Conservation (phyloP, 495 filamentous ascomycete species). For the Hyaloscypha bicolor region DNA sequence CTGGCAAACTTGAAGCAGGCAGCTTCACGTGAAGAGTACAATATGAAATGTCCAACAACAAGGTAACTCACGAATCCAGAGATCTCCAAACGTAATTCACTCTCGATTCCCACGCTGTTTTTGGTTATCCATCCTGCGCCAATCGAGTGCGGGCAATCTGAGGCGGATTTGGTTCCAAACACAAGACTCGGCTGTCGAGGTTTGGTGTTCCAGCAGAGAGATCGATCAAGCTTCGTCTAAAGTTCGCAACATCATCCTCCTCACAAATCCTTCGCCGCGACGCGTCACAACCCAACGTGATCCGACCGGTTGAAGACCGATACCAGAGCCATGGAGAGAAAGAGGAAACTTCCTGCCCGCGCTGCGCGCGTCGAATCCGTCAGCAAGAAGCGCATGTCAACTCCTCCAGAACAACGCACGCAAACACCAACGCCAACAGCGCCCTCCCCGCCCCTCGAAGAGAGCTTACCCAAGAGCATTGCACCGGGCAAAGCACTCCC, state of each 20-base stretch:
- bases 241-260: conserved; percentile 9
- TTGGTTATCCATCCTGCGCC: not conserved
- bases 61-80: not conserved
- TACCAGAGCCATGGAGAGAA: conserved; percentile 49
- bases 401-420: conserved; percentile 36
- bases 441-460: conserved; percentile 47
- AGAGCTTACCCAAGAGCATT: conserved; percentile 63
- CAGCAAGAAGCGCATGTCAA: conserved; percentile 51
- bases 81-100: not conserved
- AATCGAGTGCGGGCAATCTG: not conserved
- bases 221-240: conserved; percentile 9
- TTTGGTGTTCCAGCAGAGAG: conserved; percentile 16
- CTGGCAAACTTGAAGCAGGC: not conserved
- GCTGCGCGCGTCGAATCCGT: conserved; percentile 52
- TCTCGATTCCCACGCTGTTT: not conserved
- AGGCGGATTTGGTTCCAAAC: conserved; percentile 10
- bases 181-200: conserved; percentile 14
- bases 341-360: conserved; percentile 58
- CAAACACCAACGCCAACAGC: conserved; percentile 36
- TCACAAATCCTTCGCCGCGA: conserved; percentile 16
- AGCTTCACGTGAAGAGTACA: not conserved
- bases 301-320: conserved; percentile 5
- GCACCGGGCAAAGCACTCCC: conserved; percentile 73
- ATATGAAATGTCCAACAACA: not conserved
- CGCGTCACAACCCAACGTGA: conserved; percentile 22